Conservation (phyloP, 768 basidiomycete species). For the Hirschioporus abietinus region DNA sequence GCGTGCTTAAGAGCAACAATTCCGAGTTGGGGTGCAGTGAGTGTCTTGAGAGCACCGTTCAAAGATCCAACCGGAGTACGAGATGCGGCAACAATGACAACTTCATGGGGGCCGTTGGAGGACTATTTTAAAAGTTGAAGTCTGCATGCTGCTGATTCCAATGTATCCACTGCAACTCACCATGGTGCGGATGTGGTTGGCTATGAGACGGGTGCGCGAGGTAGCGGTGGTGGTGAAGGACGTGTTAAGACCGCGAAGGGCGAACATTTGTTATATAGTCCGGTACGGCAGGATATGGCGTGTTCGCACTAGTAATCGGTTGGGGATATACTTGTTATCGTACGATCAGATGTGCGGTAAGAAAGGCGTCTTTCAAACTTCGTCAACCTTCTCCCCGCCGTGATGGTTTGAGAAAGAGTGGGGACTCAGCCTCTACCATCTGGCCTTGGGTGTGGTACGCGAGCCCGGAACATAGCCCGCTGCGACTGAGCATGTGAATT, state of each 20-base stretch:
- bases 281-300: neutral
- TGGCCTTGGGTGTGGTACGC: neutral
- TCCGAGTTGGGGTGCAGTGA: constrained; percentile 92
- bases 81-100: constrained; percentile 88
- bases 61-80: constrained; percentile 94
- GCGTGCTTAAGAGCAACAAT: constrained; percentile 86
- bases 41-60: constrained; percentile 81
- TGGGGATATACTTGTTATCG: neutral
- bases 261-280: constrained; percentile 2
- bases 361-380: neutral
- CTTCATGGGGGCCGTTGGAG: constrained; percentile 56
- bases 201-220: constrained; percentile 3
- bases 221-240: constrained; percentile 11
- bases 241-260: neutral
- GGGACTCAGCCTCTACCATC: neutral
- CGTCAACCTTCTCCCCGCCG: neutral
- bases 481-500: neutral
- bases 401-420: neutral
- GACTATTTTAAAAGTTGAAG: constrained; percentile 19
- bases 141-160: neutral
- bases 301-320: neutral
- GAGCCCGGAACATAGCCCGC: neutral
- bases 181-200: constrained; percentile 18
- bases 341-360: constrained; percentile 1
- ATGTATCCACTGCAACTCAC: constrained; percentile 14